Evolutionary conservation across 1,284 basidiomycete species (phyloP), one percentile per base, ranked within the genome.

Genomic region (Neonothopanus nambi): DNA sequence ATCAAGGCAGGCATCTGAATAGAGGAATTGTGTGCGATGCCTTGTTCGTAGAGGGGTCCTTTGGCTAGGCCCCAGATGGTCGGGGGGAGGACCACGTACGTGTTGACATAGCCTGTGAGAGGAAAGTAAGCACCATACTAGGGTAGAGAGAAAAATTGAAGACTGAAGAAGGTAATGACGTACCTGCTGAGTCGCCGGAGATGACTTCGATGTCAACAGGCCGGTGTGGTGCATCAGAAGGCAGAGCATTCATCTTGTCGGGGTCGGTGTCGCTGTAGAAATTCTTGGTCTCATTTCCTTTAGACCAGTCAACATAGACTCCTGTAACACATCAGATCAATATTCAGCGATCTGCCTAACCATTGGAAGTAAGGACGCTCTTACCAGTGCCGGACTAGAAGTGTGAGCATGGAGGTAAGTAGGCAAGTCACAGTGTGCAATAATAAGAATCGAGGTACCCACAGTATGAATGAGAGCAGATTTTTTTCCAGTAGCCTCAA

Each of bases 391-490:
- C n/a, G n/a, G n/a, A n/a, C n/a, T n/a, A n/a, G n/a, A n/a, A n/a
- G n/a, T n/a, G n/a, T n/a, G n/a, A n/a, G n/a, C n/a, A n/a, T n/a
- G n/a, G n/a, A n/a, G n/a, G n/a, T n/a, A n/a, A n/a, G n/a, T n/a
- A n/a, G n/a, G n/a, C n/a, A n/a, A n/a, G n/a, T n/a, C n/a, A n/a
- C n/a, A n/a, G n/a, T n/a, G n/a, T n/a, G n/a, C n/a, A 20, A 48
- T 39, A 55, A n/a, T n/a, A n/a, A n/a, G n/a, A n/a, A n/a, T n/a
- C n/a, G 21, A 45, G 28, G 40, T 17, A 65, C 77, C 58, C 55
- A 82, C 81, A 0, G 80, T 81, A 50, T 85, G 81, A 23, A 85
- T 81, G 13, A 79, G 63, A 52, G 73, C 68, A 5, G 80, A 72
- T 0, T 60, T 59, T 20, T 67, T 69, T 0, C 74, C 72, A 0